Conservation (phyloP, 768 basidiomycete genomes). For the Kwoniella sp. region DNA sequence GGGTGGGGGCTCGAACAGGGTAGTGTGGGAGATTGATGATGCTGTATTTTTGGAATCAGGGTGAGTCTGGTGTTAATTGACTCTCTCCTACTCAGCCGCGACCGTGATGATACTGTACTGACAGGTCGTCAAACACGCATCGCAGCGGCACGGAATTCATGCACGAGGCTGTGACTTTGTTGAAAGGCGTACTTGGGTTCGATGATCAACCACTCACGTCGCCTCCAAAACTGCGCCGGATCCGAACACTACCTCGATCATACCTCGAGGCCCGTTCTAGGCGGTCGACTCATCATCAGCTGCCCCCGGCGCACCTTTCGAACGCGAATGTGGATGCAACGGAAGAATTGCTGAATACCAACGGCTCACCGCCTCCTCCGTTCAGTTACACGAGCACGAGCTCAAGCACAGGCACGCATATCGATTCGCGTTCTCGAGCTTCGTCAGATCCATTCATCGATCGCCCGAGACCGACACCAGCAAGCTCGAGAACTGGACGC, state of each 20-base stretch:
- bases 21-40: slow-evolving; percentile 92
- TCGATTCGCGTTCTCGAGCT: slow-evolving; percentile 33
- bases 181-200: slow-evolving; percentile 85
- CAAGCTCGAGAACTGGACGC: slow-evolving; percentile 7
- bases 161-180: slow-evolving; percentile 82
- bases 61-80: slow-evolving; percentile 61
- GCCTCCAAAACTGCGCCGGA: slow-evolving; percentile 43
- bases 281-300: slow-evolving; percentile 18
- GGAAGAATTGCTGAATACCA: slow-evolving; percentile 6
- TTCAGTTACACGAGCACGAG: too few species aligned
- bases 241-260: slow-evolving; percentile 30
- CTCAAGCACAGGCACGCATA: too few species aligned
- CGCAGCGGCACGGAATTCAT: slow-evolving; percentile 88
- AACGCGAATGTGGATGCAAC: neutral
- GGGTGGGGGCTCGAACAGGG: slow-evolving; percentile 71
- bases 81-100: neutral
- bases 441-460: slow-evolving; percentile 47
- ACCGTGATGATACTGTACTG: slow-evolving; percentile 4
- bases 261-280: slow-evolving; percentile 21
- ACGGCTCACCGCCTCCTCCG: neutral
- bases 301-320: neutral
- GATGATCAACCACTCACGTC: slow-evolving; percentile 63
- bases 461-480: slow-evolving; percentile 4
- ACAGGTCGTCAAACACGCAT: slow-evolving; percentile 10
- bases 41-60: slow-evolving; percentile 91